Evolutionary conservation across 2,329 filamentous ascomycete species (phyloP), one percentile per base, ranked within the genome.

Genomic region (Ceratocystis variospora): DNA sequence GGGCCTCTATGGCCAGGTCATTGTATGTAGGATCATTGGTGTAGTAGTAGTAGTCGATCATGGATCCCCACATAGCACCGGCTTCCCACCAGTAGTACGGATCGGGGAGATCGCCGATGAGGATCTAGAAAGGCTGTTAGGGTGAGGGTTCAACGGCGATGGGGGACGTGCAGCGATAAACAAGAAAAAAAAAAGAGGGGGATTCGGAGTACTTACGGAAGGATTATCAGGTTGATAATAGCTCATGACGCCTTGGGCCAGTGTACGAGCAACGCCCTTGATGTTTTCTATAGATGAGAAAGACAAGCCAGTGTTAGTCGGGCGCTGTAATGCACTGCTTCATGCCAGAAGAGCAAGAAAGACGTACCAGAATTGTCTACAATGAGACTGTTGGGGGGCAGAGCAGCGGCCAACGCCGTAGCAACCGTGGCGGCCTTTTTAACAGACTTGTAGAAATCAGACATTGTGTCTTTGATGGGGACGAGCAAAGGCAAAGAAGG

Each of bases 81-180:
- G 79, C 78, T 70, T 86, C 81, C 85, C 84, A 87, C 83, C 83
- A 87, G 76, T 84, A 90, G 72, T 87, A 86, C 28, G 87, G 87
- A 33, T 79, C 74, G 2, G 84, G 83, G 41, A 91, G 79, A 70
- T 87, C 82, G 64, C 80, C 85, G 55, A 86, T 65, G 46, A 64
- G 62, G 50, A 63, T 66, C 22, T 12, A 6, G 37, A 8, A 8
- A 53, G 59, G n/a, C 2, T 5, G 41, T n/a, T 31, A 19, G 61
- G 46, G 45, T 2, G 37, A 59, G 37, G 25, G 59, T 65, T n/a
- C 10, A 25, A 44, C 37, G 12, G 12, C 37, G 10, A 41, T 15
- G 28, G 17, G 44, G 17, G 2, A 67, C 77, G 53, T 61, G 7
- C 15, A 62, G 5, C 22, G 17, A 33, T n/a, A 19, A 48, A 5